Base-by-base conservation (phyloP, 768 basidiomycete genomes). In the Cubamyces sp. region DNA sequence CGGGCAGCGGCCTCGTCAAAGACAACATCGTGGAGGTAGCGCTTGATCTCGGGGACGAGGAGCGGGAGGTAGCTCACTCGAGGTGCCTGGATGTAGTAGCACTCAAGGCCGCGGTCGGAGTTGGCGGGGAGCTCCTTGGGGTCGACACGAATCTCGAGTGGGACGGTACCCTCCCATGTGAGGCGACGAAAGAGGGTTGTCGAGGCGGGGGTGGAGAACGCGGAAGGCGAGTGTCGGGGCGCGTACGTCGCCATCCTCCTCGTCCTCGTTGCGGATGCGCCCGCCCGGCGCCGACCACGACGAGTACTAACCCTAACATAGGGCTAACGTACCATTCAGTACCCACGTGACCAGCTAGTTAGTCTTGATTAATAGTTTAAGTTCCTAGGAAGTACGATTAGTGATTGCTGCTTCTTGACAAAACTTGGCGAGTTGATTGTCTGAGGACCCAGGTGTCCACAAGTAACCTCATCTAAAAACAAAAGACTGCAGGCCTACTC, bases 11-110 rank as follows among this genome's bases (percentile, higher is more conserved):
- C 82, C 69, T 96, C 94, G 71, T 97, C 94, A 69, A 98, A 89
- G 14, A 96, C 92, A 57, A 98, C 87, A 66, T 97, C 92, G 80
- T 92, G 87, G 64, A 98, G 82, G 75, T 94, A 94, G 68, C 87
- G 84, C 61, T 89, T 85, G 61, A 99, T 85, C 70, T 97, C 94
- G 3, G 94, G 89, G 70, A 98, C 84, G 48, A 98, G 76, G 26
- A 98, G 81, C 14, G 97, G 93, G 39, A 99, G 86, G 76, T 98
- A 99, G 76, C 88, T 88, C 70, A 98, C 90, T 56, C 97, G 84
- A 39, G 96, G 91, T 6, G 92, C 96, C 74, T 93, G 91, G 54
- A 93, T 79, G 76, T 88, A 97, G 76, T 95, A 96, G 71, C 87
- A 90, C 75, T 96, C 94, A 40, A 94, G 83, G 21, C 88, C 90